phyloP scores from a whole-genome alignment of 768 basidiomycete species.

The Brasilioporus rufonigricans region DNA sequence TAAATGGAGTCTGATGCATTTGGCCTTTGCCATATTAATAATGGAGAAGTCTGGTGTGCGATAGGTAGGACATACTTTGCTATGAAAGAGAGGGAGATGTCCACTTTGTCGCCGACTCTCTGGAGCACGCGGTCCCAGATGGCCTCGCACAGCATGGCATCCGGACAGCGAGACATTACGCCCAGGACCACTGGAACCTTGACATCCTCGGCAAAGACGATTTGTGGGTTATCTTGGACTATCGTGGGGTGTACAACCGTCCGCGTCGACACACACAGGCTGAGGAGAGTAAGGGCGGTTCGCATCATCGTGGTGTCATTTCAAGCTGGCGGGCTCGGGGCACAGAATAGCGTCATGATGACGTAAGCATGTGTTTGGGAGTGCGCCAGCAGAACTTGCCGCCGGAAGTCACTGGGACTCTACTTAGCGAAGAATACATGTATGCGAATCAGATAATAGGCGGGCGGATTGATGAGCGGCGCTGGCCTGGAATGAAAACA shows the following conservation, averaged over 20 bases:
- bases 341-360: conserved; percentile 23
- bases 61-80: conserved; percentile 53
- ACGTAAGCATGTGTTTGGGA: conserved; percentile 20
- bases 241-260: conserved; percentile 16
- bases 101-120: conserved; percentile 59
- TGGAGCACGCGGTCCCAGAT: conserved; percentile 71
- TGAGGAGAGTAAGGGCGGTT: conserved; percentile 15
- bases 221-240: conserved; percentile 21
- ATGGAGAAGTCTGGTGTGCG: not conserved
- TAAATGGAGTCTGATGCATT: conserved; percentile 65
- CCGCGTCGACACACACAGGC: conserved; percentile 9
- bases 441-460: conserved; percentile 10
- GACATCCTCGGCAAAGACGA: conserved; percentile 16
- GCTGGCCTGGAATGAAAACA: conserved; percentile 26
- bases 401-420: not conserved
- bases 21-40: conserved; percentile 40
- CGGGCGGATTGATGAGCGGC: conserved; percentile 13
- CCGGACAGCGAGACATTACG: conserved; percentile 76
- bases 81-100: conserved; percentile 70
- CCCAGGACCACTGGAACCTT: conserved; percentile 54
- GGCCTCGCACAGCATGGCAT: conserved; percentile 78
- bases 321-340: not conserved
- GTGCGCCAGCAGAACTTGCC: not conserved
- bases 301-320: conserved; percentile 24
- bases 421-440: conserved; percentile 7